Base-by-base conservation (phyloP, 2,329 filamentous ascomycete genomes). In the Juglanconis oblonga region DNA sequence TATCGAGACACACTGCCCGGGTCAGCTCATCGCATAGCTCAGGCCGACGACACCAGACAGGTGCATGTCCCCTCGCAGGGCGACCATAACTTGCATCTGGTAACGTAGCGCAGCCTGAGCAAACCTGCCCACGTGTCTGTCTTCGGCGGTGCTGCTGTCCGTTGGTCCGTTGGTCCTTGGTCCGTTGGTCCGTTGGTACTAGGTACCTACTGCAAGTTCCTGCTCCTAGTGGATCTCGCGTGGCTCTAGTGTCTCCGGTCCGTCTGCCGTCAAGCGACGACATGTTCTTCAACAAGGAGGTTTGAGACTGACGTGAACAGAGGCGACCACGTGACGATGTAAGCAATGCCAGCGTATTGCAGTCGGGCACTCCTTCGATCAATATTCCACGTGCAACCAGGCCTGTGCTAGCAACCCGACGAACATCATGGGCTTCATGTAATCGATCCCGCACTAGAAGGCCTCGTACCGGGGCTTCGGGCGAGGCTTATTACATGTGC, bases 61-160 rank as follows among this genome's bases (percentile, higher is more conserved):
- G 4, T 35, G 24, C 40, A 24, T 32, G 11, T 32, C 47, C 49
- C 32, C 47, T 33, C 4, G 9, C 32, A 36, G 42, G 33, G 11
- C 35, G 33, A 38, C 45, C 53, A 45, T 32, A 48, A 14, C 11
- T 35, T 52, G 11, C 49, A 49, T 17, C 31, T 38, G 7, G 32
- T 48, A 60, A 60, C 58, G 48, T 57, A 40, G 50, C 24, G 58
- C 52, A 40, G 52, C 9, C 36, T 50, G 40, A 45, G 14, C 38
- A 62, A 32, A 17, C 31, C 51, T 17, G 44, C 55, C 59, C 59
- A 61, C 59, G 55, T 61, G 51, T 58, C 45, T 50, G 45, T 57
- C 47, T 31, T 3, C 32, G 48, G 11, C n/a, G 35, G 45, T 38
- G 55, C 45, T 61, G 59, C 51, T 38, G 51, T 44, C 59, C 24